A percentile compares a stretch with the other conserved stretches of the same genome.
phyloP scores from a whole-genome alignment of 2,329 filamentous ascomycete species.

The Fusarium sp. region DNA sequence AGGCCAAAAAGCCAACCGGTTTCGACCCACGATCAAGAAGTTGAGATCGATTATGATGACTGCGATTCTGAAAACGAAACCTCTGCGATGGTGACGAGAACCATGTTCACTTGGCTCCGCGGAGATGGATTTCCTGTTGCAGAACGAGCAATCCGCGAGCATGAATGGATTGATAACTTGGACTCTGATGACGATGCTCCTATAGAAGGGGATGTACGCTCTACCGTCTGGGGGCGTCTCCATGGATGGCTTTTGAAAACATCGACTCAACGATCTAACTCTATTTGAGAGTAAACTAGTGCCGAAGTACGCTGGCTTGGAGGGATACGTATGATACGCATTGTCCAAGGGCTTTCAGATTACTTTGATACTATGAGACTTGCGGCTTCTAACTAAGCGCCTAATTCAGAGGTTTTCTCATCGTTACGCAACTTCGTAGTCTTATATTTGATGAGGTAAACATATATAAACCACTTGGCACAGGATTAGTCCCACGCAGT shows the following conservation, averaged over 20 bases:
- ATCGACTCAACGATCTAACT: neutral
- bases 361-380: no score
- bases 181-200: slow-evolving; percentile 43
- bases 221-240: neutral
- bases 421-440: no score
- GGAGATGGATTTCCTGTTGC: slow-evolving; percentile 48
- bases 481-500: slow-evolving; percentile 58
- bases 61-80: slow-evolving; percentile 28
- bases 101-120: slow-evolving; percentile 50
- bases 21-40: neutral
- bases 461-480: no score
- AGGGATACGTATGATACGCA: no score
- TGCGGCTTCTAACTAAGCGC: no score
- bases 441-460: no score
- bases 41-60: slow-evolving; percentile 8
- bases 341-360: no score
- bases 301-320: no score
- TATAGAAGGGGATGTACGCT: neutral
- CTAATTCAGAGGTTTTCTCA: no score
- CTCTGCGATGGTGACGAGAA: slow-evolving; percentile 45
- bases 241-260: neutral
- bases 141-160: slow-evolving; percentile 47
- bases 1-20: neutral
- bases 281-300: neutral
- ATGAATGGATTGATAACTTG: slow-evolving; percentile 50